phyloP scores from a whole-genome alignment of 306 rosid species.

The Fagus sylvatica region DNA sequence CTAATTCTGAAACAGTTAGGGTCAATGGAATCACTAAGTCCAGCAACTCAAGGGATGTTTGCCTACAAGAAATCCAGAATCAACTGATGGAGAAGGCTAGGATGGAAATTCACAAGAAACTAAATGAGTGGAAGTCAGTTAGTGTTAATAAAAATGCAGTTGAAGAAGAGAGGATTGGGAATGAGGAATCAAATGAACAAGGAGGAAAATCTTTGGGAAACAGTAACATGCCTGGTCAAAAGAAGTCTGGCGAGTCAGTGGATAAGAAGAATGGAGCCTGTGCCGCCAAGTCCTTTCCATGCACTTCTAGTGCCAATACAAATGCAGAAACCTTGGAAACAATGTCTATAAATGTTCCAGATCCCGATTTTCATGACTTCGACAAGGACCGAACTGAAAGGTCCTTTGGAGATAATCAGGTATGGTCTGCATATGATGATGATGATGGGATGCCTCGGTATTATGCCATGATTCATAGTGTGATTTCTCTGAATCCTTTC shows the following conservation, averaged over 20 bases:
- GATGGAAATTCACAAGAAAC: constrained; percentile 55
- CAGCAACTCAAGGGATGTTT: constrained; percentile 30
- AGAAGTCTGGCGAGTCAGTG: neutral
- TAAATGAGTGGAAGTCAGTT: constrained; percentile 37
- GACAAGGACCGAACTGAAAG: constrained; percentile 70
- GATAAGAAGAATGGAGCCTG: constrained; percentile 23
- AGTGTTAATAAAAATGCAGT: constrained; percentile 16
- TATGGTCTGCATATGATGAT: constrained; percentile 79
- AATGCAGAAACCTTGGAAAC: constrained; percentile 24
- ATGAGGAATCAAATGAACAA: constrained; percentile 21
- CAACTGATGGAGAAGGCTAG: constrained; percentile 62
- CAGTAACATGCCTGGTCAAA: constrained; percentile 1
- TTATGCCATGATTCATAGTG: constrained; percentile 65
- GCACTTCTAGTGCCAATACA: constrained; percentile 15
- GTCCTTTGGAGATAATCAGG: constrained; percentile 64
- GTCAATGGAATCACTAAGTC: constrained; percentile 29
- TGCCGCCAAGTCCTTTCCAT: constrained; percentile 16
- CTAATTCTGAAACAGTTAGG: constrained; percentile 23
- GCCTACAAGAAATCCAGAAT: constrained; percentile 45
- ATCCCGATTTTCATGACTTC: constrained; percentile 86
- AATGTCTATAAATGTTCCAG: constrained; percentile 63
- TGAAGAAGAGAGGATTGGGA: constrained; percentile 19
- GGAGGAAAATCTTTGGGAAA: constrained; percentile 23
- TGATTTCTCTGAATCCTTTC: constrained; percentile 66
- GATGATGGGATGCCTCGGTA: constrained; percentile 91